These are phyloP conservation scores for Claviceps digitariae DNA, from an alignment of 2,329 filamentous ascomycete genomes.

Conservation along the genomic window DNA sequence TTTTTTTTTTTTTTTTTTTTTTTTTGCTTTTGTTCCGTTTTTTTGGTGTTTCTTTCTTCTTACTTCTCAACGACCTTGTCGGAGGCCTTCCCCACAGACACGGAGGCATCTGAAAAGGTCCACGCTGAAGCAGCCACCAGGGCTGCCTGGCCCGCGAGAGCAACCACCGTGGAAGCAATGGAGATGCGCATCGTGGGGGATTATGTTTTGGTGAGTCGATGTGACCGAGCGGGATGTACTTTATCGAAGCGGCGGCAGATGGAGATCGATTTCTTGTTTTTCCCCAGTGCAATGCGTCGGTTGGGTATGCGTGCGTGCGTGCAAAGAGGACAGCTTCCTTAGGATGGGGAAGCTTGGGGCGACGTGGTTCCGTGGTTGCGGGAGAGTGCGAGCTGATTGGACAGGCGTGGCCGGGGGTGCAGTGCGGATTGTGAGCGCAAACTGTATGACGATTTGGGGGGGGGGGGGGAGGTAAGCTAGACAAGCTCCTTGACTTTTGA, in stretches of 20 bases:
- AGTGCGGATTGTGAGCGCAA: background rate
- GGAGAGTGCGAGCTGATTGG: too few relatives aligned
- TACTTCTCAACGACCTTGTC: slow-evolving; percentile 54
- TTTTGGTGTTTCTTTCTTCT: slow-evolving; percentile 13
- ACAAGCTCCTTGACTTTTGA: too few relatives aligned
- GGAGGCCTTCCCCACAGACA: slow-evolving; percentile 55
- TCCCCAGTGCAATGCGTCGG: too few relatives aligned
- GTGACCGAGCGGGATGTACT: too few relatives aligned
- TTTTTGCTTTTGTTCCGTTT: too few relatives aligned
- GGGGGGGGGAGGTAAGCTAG: too few relatives aligned
- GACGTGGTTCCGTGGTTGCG: background rate
- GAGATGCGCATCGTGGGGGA: slow-evolving; percentile 26
- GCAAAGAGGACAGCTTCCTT: slow-evolving; percentile 18
- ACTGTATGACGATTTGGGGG: background rate
- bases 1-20: too few relatives aligned
- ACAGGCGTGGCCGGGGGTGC: slow-evolving; percentile 9
- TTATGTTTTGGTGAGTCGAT: too few relatives aligned
- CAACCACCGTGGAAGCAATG: slow-evolving; percentile 26
- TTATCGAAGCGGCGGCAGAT: too few relatives aligned
- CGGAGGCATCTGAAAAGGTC: slow-evolving; percentile 60
- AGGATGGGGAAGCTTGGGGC: background rate
- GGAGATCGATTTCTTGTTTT: too few relatives aligned
- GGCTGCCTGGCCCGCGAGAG: slow-evolving; percentile 32
- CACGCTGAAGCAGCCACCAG: slow-evolving; percentile 48
- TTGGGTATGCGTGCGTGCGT: slow-evolving; percentile 1